Conservation (phyloP, 1,284 basidiomycete genomes). For the Trichosporon inkin region DNA sequence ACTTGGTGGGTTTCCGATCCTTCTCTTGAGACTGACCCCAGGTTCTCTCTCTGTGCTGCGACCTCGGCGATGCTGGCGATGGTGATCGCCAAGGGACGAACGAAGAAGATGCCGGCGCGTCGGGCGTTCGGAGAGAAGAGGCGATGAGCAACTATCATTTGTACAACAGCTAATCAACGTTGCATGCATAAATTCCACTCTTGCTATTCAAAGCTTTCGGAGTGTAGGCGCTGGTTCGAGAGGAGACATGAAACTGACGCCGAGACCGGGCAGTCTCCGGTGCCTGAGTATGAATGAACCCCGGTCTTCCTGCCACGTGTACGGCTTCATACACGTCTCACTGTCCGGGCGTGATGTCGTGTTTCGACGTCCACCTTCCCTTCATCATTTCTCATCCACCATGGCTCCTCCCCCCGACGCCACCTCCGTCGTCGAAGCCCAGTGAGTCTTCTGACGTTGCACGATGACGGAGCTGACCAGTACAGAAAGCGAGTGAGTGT, state of each 20-base stretch:
- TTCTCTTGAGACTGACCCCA: slow-evolving; percentile 20
- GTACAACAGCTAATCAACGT: neutral
- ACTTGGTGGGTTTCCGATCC: slow-evolving; percentile 66
- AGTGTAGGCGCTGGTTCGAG: neutral
- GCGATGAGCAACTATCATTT: slow-evolving; percentile 7
- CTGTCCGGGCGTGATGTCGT: neutral
- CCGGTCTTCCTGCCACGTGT: slow-evolving; percentile 3
- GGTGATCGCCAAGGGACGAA: slow-evolving; percentile 41
- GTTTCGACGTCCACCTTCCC: neutral
- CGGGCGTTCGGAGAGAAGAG: slow-evolving; percentile 7
- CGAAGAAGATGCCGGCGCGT: slow-evolving; percentile 22
- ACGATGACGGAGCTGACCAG: neutral
- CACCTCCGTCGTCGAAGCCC: slow-evolving; percentile 21
- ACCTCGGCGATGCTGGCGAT: slow-evolving; percentile 52
- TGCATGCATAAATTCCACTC: slow-evolving; percentile 6
- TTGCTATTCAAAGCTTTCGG: neutral
- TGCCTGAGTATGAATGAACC: neutral
- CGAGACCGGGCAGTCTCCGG: neutral
- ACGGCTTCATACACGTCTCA: slow-evolving; percentile 3
- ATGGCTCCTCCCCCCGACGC: slow-evolving; percentile 22
- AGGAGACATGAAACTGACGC: neutral
- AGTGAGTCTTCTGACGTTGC: slow-evolving; percentile 11
- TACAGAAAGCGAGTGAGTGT: slow-evolving; percentile 21
- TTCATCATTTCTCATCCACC: slow-evolving; percentile 5
- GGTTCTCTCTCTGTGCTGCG: slow-evolving; percentile 52